Conservation (phyloP, 352 stramenopile genomes). For the Pythium volutum region DNA sequence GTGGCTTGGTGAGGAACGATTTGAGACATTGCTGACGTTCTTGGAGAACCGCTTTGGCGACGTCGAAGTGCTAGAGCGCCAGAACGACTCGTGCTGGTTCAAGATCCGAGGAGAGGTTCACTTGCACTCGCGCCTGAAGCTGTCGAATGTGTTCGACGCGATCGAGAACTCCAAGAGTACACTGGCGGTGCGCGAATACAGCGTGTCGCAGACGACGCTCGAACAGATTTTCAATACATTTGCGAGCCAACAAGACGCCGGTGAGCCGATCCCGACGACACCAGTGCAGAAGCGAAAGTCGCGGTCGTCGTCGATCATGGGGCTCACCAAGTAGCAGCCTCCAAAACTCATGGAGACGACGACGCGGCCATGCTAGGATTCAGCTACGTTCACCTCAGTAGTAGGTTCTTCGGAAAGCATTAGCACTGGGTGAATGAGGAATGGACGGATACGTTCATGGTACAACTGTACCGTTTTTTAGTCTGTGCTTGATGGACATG, state of each 20-base stretch:
- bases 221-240: constrained; percentile 85
- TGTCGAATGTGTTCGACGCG: constrained; percentile 32
- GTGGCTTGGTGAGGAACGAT: constrained; percentile 34
- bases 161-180: constrained; percentile 42
- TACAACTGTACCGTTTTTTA: too few species aligned
- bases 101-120: constrained; percentile 26
- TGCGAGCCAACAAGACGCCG: constrained; percentile 40
- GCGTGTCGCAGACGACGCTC: constrained; percentile 66
- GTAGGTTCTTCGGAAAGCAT: too few species aligned
- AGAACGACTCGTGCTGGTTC: constrained; percentile 51
- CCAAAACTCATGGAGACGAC: too few species aligned
- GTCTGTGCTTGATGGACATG: too few species aligned
- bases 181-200: constrained; percentile 60
- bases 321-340: too few species aligned
- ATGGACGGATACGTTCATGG: too few species aligned
- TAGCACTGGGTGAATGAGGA: too few species aligned
- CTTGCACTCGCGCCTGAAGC: constrained; percentile 9
- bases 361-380: too few species aligned
- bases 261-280: neutral
- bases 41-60: constrained; percentile 30
- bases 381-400: too few species aligned
- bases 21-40: constrained; percentile 25
- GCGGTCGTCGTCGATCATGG: too few species aligned
- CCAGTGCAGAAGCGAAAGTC: neutral
- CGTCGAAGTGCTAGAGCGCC: constrained; percentile 38